These are phyloP conservation scores for Ambrosiella cleistominuta DNA, from an alignment of 2,329 filamentous ascomycete genomes.

Conservation along the genomic window DNA sequence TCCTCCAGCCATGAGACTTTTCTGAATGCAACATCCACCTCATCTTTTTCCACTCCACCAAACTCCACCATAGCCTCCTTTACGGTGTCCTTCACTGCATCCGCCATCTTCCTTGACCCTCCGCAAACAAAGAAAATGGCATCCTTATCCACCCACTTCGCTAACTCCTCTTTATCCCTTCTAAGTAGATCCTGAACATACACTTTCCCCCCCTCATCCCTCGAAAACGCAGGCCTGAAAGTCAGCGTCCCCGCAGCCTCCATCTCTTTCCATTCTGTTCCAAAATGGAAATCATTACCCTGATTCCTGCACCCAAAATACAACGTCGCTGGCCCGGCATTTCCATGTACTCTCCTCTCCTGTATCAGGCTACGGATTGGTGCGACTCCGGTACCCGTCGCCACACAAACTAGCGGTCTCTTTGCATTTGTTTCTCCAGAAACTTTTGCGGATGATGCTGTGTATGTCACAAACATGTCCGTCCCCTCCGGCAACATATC, in stretches of 20 bases:
- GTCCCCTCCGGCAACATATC: slow-evolving; percentile 37
- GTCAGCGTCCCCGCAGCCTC: slow-evolving; percentile 16
- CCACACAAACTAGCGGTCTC: slow-evolving; percentile 56
- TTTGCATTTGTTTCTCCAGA: slow-evolving; percentile 29
- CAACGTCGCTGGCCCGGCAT: slow-evolving; percentile 30
- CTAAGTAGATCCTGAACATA: slow-evolving; percentile 24
- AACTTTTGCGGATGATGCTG: slow-evolving; percentile 30
- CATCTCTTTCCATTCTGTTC: slow-evolving; percentile 47
- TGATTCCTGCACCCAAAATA: slow-evolving; percentile 74
- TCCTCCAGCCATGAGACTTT: slow-evolving; percentile 36
- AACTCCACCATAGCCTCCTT: slow-evolving; percentile 29
- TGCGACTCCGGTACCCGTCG: slow-evolving; percentile 72
- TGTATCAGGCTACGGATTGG: slow-evolving; percentile 69
- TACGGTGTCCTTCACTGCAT: slow-evolving; percentile 34
- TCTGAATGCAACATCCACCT: slow-evolving; percentile 23
- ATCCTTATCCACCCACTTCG: slow-evolving; percentile 20
- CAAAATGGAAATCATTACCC: slow-evolving; percentile 64
- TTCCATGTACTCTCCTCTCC: slow-evolving; percentile 37
- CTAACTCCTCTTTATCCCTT: slow-evolving; percentile 19
- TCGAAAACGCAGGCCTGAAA: slow-evolving; percentile 31
- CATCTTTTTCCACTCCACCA: slow-evolving; percentile 20
- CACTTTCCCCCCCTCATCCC: slow-evolving; percentile 28
- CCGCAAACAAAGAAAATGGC: slow-evolving; percentile 38
- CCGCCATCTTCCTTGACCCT: slow-evolving; percentile 40
- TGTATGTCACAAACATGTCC: slow-evolving; percentile 9